phyloP scores from a whole-genome alignment of 345 rosid genomes.

The Brassica juncea region DNA sequence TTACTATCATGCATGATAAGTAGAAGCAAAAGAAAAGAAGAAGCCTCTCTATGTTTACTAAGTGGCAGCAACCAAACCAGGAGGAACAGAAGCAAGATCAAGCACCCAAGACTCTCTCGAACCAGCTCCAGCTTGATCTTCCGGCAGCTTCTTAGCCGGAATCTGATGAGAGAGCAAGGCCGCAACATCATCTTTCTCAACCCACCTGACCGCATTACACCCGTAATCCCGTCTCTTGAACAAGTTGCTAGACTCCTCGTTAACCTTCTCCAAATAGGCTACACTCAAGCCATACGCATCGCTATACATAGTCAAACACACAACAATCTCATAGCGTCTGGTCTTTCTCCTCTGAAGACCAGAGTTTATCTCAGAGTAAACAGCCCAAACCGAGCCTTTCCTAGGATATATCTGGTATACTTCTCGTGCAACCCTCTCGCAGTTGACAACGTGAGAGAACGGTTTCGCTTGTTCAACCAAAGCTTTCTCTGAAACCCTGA shows the following conservation, averaged over 20 bases:
- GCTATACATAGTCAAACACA: constrained; percentile 64
- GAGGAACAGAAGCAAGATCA: constrained; percentile 76
- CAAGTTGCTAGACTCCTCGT: constrained; percentile 66
- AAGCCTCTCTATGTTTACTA: not conserved
- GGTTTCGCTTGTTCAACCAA: constrained; percentile 47
- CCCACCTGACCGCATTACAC: constrained; percentile 60
- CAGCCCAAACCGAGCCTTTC: constrained; percentile 90
- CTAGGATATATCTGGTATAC: constrained; percentile 75
- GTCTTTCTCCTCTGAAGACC: constrained; percentile 43
- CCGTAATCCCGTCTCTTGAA: constrained; percentile 76
- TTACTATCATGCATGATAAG: not conserved
- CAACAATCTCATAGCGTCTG: constrained; percentile 53
- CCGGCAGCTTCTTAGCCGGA: constrained; percentile 70
- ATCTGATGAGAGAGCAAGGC: constrained; percentile 77
- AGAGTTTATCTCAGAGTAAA: constrained; percentile 47
- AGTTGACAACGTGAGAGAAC: constrained; percentile 69
- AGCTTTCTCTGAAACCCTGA: constrained; percentile 51
- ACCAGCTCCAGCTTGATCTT: constrained; percentile 47
- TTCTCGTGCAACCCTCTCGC: constrained; percentile 81
- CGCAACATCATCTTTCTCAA: constrained; percentile 54
- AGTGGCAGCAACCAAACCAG: constrained; percentile 37
- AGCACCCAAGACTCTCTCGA: constrained; percentile 80
- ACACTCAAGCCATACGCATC: constrained; percentile 76
- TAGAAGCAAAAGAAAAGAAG: not conserved
- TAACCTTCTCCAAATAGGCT: constrained; percentile 79